A percentile compares a stretch with the other conserved stretches of the same genome.
These are phyloP conservation scores for Tetragonia tetragonoides DNA, from an alignment of 148 eudicot genomes.

Conservation along the genomic window DNA sequence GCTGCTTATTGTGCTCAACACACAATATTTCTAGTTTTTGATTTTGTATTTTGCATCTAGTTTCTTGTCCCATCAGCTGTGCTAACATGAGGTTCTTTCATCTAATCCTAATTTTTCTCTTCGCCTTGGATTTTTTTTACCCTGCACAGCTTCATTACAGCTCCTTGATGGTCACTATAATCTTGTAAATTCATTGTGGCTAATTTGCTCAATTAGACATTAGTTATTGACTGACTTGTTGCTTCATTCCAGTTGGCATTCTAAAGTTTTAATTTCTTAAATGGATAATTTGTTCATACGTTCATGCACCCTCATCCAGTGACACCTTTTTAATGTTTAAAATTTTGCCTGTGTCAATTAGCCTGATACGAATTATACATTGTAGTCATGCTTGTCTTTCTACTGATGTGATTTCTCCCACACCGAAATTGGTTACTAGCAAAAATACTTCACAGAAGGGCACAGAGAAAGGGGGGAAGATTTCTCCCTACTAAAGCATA, in stretches of 20 bases:
- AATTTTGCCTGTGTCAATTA: background rate
- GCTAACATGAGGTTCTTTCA: background rate
- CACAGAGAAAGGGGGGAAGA: background rate
- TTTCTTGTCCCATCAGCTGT: background rate
- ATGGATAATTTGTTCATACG: no score
- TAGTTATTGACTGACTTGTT: background rate
- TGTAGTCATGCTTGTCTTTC: background rate
- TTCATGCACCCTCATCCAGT: background rate
- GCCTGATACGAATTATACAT: conserved; percentile 1
- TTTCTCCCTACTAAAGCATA: background rate
- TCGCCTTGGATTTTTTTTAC: no score
- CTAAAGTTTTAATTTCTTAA: background rate
- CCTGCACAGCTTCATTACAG: background rate
- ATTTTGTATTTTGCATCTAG: background rate
- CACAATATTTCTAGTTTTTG: background rate
- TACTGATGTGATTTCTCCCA: no score
- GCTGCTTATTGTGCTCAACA: background rate
- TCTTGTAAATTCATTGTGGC: no score
- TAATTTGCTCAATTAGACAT: background rate
- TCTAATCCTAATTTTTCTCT: background rate
- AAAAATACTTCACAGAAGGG: no score
- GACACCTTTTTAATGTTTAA: background rate
- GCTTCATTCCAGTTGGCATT: background rate
- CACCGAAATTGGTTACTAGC: no score
- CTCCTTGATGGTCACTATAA: no score